Evolutionary conservation across 2,329 filamentous ascomycete species (phyloP), one percentile per base, ranked within the genome.

Genomic region (Paecilomyces dactylethromorphus): DNA sequence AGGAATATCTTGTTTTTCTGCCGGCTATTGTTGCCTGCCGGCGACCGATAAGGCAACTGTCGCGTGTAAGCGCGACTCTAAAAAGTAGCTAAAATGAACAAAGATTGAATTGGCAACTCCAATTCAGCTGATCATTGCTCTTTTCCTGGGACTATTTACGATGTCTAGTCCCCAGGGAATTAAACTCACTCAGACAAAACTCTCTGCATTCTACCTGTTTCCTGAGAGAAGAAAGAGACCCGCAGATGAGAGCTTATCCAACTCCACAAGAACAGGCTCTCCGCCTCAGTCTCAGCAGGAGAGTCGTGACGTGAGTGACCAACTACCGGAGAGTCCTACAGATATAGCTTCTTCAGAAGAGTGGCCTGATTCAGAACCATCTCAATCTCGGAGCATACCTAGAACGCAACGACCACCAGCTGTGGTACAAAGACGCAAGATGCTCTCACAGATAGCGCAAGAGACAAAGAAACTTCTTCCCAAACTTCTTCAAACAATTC

Each of bases 391-490:
- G 8, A 45, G 10, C 21, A 50, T 35, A 13, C 54, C 54, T 21
- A 53, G 49, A 31, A 51, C 33, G 15, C 6, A 57, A 11, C 56
- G 24, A 33, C 33, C 57, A 57, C 21, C 22, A 53, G 55, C 50
- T 24, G 58, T 57, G 50, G 21, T 55, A 45, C 51, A 35, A 6
- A 53, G 58, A 35, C 64, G 64, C 54, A 63, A 58, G 55, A 60
- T 59, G 10, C 74, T 84, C n/a, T 70, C 73, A 10, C 71, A 68
- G 7, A 69, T 76, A 18, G 80, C 82, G 5, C 67, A 70, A 55
- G 81, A 84, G 63, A 85, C 82, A 10, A 74, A 72, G 39, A 62
- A 63, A 2, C 69, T 78, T 4, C 76, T 85, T 0, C 81, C 82
- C 1, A 70, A 67, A 7, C 75, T 85, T 26, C 70, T 85, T 2